A percentile compares a stretch with the other conserved stretches of the same genome.
Evolutionary conservation across 1,284 basidiomycete genomes (phyloP).

Genomic region (Cutaneotrichosporon cavernicola): DNA sequence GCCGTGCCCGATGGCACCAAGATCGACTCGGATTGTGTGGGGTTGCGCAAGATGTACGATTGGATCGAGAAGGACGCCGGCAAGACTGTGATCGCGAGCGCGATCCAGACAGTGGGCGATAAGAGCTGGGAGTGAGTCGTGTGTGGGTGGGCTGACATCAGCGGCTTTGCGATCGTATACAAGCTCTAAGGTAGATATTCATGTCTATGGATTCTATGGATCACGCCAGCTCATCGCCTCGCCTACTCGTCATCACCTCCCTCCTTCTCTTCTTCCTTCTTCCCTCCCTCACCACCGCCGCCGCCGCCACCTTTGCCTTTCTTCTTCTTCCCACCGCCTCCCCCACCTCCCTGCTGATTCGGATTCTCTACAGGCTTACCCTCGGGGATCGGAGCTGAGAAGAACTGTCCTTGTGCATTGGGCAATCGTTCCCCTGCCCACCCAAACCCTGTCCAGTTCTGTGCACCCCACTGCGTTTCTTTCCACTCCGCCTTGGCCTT

Average conservation of each 20-base stretch:
- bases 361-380: constrained; percentile 22
- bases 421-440: constrained; percentile 38
- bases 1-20: constrained; percentile 27
- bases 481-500: constrained; percentile 29
- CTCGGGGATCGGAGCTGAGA: constrained; percentile 35
- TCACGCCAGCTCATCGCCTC: not conserved
- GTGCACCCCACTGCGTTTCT: constrained; percentile 18
- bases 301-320: constrained; percentile 12
- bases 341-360: not conserved
- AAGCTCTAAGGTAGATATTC: constrained; percentile 25
- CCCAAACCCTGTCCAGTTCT: constrained; percentile 41
- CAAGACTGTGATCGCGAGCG: constrained; percentile 41
- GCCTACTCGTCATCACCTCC: constrained; percentile 4
- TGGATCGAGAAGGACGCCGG: constrained; percentile 46
- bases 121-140: constrained; percentile 49
- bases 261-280: constrained; percentile 14
- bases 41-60: constrained; percentile 44
- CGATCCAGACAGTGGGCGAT: constrained; percentile 46
- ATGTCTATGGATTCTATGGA: not conserved
- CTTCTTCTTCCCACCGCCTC: constrained; percentile 18
- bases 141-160: constrained; percentile 18
- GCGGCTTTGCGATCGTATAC: constrained; percentile 36
- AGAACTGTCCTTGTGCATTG: constrained; percentile 27
- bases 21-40: constrained; percentile 29
- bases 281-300: constrained; percentile 15